Evolutionary conservation across 192 early-diverging fungal species (phyloP), one percentile per base, ranked within the genome.

Genomic region (Geranomyces variabilis): DNA sequence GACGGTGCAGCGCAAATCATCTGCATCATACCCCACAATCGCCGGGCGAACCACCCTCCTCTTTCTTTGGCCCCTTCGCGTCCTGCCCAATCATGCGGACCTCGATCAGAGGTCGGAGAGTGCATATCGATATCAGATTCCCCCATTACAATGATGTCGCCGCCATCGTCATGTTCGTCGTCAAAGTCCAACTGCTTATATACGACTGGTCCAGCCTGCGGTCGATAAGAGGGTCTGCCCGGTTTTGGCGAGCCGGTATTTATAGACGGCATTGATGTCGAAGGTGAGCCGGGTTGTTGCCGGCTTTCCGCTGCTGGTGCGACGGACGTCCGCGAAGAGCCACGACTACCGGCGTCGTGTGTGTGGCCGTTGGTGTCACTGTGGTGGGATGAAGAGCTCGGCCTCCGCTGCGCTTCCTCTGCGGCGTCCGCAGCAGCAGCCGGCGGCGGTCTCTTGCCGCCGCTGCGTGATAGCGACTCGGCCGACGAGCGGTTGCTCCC

Each of bases 151-250:
- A 70, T 56, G 3, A 70, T 36, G 43, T 60, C 68, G 10, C 36
- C 36, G 24, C 51, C 47, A 26, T 70, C 68, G 17, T 70, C 68
- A 29, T 70, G 68, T 15, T 70, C 68, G 55, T 70, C 68, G 34
- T 70, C 68, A 24, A 70, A 60, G 28, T 21, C 29, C 33, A 70
- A 34, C 57, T 70, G 68, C 57, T 70, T 70, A 36, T 70, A 70
- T 1, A 33, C 58, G 15, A 60, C 68, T 3, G 68, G 68, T 9
- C 68, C 68, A 26, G 55, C 51, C 21, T 68, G 55, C 1, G 68
- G 68, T 33, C 28, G 55, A 33, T 70, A 70, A 21, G 49, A 2
- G 13, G 66, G 14, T 31, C 55, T 21, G 21, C 34, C 49, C 45
- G 33, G n/a, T 22, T 53, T 36, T 19, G 68, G 41, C 12, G 33